Conservation (phyloP, 140 eudicot species). For the Senecio squalidus region DNA sequence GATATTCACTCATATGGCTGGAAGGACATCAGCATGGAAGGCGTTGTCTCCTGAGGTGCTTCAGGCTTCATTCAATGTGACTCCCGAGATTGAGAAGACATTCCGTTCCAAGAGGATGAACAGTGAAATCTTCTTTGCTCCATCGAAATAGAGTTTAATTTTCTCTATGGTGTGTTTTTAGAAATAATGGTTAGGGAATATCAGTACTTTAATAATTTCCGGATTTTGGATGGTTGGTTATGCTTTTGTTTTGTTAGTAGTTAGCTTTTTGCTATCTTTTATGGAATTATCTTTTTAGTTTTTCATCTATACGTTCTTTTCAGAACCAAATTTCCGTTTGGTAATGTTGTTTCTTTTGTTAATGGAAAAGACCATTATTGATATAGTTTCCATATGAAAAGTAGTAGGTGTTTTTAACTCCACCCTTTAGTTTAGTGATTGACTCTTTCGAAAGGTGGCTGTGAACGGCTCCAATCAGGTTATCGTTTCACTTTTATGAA, state of each 20-base stretch:
- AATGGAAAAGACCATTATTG: too few relatives aligned
- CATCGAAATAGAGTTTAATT: conserved; percentile 28
- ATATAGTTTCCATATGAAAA: too few relatives aligned
- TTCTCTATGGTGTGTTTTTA: neutral
- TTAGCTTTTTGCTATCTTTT: neutral
- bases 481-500: too few relatives aligned
- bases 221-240: conserved; percentile 4
- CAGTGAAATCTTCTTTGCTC: conserved; percentile 85
- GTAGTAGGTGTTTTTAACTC: too few relatives aligned
- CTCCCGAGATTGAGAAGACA: conserved; percentile 56
- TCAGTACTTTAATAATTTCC: neutral
- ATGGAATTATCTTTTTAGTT: neutral
- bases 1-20: conserved; percentile 80
- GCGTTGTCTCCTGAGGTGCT: conserved; percentile 76
- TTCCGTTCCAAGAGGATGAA: conserved; percentile 70
- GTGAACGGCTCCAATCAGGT: too few relatives aligned
- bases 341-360: neutral
- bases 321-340: neutral
- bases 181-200: neutral
- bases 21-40: conserved; percentile 74
- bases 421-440: too few relatives aligned
- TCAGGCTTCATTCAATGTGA: conserved; percentile 69
- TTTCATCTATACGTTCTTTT: neutral
- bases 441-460: too few relatives aligned
- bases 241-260: neutral